phyloP scores from a whole-genome alignment of 345 rosid genomes.

The Populus ilicifolia region DNA sequence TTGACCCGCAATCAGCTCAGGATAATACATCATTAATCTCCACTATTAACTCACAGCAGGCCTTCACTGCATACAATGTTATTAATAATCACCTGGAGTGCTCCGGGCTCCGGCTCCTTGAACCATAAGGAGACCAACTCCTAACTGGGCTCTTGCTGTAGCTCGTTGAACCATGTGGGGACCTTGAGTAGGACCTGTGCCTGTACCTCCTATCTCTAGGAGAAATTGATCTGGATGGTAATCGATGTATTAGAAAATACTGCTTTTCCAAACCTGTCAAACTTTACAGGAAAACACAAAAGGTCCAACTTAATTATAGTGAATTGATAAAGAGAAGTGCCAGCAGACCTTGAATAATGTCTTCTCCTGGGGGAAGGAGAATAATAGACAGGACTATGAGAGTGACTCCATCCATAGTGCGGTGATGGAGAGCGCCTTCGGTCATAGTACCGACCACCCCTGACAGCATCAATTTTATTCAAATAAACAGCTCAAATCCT shows the following conservation, averaged over 20 bases:
- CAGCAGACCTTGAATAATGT: constrained; percentile 42
- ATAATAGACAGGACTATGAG: constrained; percentile 47
- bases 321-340: not conserved
- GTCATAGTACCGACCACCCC: constrained; percentile 46
- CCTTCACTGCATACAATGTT: not conserved
- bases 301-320: not conserved
- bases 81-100: constrained; percentile 31
- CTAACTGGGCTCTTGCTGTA: constrained; percentile 30
- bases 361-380: constrained; percentile 55
- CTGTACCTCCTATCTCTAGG: constrained; percentile 46
- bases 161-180: constrained; percentile 51
- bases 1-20: not conserved
- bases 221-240: constrained; percentile 53
- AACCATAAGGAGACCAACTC: constrained; percentile 15
- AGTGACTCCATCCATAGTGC: constrained; percentile 44
- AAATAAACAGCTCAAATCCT: not conserved
- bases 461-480: constrained; percentile 8
- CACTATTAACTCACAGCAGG: not conserved
- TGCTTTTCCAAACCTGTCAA: not conserved
- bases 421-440: constrained; percentile 67
- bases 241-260: not conserved
- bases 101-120: constrained; percentile 34
- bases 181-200: constrained; percentile 52
- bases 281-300: not conserved
- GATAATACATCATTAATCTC: not conserved